phyloP scores from a whole-genome alignment of 768 basidiomycete genomes.

The Fomitopsis pulvina region DNA sequence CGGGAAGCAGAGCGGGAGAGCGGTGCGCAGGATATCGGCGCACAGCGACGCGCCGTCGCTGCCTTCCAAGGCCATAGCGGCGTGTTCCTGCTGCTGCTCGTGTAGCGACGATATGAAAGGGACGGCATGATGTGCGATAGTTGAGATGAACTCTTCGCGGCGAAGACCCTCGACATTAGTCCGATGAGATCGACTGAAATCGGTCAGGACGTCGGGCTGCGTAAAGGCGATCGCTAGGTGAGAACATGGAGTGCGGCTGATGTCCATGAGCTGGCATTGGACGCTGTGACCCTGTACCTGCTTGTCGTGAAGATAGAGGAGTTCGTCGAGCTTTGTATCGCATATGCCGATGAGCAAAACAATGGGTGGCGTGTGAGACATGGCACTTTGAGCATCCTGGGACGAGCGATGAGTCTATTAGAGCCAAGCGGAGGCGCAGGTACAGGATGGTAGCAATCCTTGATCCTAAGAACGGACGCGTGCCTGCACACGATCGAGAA shows the following conservation, averaged over 20 bases:
- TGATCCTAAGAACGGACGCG: too few relatives aligned
- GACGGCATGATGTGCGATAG: constrained; percentile 5
- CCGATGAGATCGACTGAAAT: not conserved
- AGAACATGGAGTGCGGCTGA: constrained; percentile 8
- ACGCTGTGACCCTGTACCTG: constrained; percentile 5
- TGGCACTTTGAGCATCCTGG: too few relatives aligned
- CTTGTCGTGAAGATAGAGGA: constrained; percentile 10
- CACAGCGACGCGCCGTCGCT: constrained; percentile 14
- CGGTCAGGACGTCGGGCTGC: constrained; percentile 9
- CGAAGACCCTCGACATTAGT: constrained; percentile 8
- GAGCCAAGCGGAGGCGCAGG: too few relatives aligned
- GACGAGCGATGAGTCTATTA: too few relatives aligned
- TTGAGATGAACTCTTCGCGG: constrained; percentile 9
- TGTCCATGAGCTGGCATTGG: constrained; percentile 14
- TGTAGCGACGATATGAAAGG: constrained; percentile 8
- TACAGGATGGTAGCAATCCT: too few relatives aligned
- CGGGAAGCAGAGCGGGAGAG: constrained; percentile 15
- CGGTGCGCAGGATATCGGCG: constrained; percentile 9
- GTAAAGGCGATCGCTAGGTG: constrained; percentile 11
- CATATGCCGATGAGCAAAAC: constrained; percentile 15
- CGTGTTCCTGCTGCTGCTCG: constrained; percentile 6
- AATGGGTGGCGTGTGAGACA: not conserved
- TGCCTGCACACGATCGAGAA: too few relatives aligned
- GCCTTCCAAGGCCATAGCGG: constrained; percentile 10
- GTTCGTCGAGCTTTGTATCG: constrained; percentile 18